Evolutionary conservation across 805 yeast genomes (phyloP).

Genomic region (Metschnikowia lunata): DNA sequence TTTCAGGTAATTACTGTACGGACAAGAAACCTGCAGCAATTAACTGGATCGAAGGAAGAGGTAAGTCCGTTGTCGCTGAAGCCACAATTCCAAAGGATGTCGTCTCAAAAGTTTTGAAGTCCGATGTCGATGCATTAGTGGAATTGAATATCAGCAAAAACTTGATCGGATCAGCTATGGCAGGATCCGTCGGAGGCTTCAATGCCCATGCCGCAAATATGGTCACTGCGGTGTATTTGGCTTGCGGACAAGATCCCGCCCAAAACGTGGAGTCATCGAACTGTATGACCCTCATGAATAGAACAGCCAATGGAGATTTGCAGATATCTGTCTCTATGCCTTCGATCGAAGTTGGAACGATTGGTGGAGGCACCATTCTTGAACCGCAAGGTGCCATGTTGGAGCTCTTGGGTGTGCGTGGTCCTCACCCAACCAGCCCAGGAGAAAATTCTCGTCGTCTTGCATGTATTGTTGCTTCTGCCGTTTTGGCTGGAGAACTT

Average conservation of each 20-base stretch:
- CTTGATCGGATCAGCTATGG: slow-evolving; percentile 95
- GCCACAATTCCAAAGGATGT: slow-evolving; percentile 81
- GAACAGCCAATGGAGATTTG: slow-evolving; percentile 59
- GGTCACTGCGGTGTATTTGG: slow-evolving; percentile 89
- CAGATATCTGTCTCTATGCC: slow-evolving; percentile 98
- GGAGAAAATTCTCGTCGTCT: slow-evolving; percentile 93
- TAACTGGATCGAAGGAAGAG: slow-evolving; percentile 99
- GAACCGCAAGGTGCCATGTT: slow-evolving; percentile 97
- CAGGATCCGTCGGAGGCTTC: slow-evolving; percentile 96
- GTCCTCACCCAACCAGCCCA: slow-evolving; percentile 90
- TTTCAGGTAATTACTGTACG: slow-evolving; percentile 96
- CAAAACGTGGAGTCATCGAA: slow-evolving; percentile 97
- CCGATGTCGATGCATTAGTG: slow-evolving; percentile 88
- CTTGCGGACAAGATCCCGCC: slow-evolving; percentile 99
- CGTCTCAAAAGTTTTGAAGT: slow-evolving; percentile 79
- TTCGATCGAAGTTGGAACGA: slow-evolving; percentile 96
- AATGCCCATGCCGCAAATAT: slow-evolving; percentile 98
- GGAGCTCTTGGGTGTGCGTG: slow-evolving; percentile 89
- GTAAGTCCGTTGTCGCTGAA: slow-evolving; percentile 96
- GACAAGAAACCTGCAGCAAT: slow-evolving; percentile 98
- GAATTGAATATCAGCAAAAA: slow-evolving; percentile 87
- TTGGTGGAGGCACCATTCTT: slow-evolving; percentile 97
- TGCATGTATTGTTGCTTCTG: slow-evolving; percentile 88
- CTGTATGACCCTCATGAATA: slow-evolving; percentile 94
- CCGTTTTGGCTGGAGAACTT: slow-evolving; percentile 93